These are phyloP conservation scores for Phlyctochytrium bullatum DNA, from an alignment of 192 early-diverging fungal species.

Conservation along the genomic window DNA sequence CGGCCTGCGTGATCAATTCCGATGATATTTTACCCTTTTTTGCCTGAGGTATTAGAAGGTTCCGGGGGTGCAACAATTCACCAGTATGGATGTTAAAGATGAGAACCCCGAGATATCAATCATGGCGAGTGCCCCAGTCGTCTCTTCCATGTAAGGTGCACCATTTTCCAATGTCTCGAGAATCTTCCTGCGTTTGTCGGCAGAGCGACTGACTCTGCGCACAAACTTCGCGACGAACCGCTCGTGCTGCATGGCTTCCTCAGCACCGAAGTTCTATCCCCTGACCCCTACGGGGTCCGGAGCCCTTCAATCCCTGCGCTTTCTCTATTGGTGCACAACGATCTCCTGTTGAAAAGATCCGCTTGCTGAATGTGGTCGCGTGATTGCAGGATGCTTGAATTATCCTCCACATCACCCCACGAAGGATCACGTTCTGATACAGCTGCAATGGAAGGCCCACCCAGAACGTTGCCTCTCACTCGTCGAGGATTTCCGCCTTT, in stretches of 20 bases:
- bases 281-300: too few relatives aligned
- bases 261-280: too few relatives aligned
- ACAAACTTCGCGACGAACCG: constrained; percentile 24
- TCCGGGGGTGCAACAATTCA: background rate
- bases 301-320: too few relatives aligned
- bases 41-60: constrained; percentile 6
- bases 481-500: too few relatives aligned
- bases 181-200: constrained; percentile 17
- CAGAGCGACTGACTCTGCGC: constrained; percentile 7
- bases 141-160: constrained; percentile 25
- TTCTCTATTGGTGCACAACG: too few relatives aligned
- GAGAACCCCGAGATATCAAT: constrained; percentile 32
- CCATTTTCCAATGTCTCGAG: constrained; percentile 15
- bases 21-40: constrained; percentile 26
- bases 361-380: too few relatives aligned
- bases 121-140: constrained; percentile 25
- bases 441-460: too few relatives aligned
- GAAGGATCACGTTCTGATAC: too few relatives aligned
- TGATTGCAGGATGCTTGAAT: too few relatives aligned
- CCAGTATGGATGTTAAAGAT: constrained; percentile 26
- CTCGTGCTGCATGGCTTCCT: constrained; percentile 1
- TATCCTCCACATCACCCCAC: too few relatives aligned
- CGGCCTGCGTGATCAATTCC: constrained; percentile 31
- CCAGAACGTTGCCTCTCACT: too few relatives aligned
- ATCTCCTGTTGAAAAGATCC: too few relatives aligned